phyloP scores from a whole-genome alignment of 352 stramenopile species.

The Phytophthora cactorum region DNA sequence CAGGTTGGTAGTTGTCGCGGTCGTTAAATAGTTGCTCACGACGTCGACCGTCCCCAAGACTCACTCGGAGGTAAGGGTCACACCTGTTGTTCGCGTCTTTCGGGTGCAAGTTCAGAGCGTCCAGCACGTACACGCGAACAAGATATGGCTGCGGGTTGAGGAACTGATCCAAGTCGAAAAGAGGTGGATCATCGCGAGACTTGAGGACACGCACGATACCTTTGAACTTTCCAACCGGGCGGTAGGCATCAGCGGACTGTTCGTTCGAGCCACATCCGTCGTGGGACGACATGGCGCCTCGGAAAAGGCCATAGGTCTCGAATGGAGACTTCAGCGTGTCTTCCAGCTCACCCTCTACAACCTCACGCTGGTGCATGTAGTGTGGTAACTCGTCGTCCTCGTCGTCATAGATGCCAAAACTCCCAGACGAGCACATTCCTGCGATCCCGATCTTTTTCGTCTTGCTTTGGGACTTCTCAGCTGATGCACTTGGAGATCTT shows the following conservation, averaged over 20 bases:
- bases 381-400: constrained; percentile 69
- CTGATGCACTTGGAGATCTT: constrained; percentile 10
- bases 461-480: constrained; percentile 16
- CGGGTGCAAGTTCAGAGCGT: constrained; percentile 79
- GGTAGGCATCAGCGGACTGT: constrained; percentile 43
- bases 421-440: constrained; percentile 32
- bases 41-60: constrained; percentile 76
- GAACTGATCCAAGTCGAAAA: constrained; percentile 81
- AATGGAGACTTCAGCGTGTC: constrained; percentile 79
- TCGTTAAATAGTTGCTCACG: constrained; percentile 81
- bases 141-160: constrained; percentile 81
- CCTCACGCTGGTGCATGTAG: constrained; percentile 70
- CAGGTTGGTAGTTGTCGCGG: constrained; percentile 72
- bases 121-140: constrained; percentile 88
- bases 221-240: constrained; percentile 88
- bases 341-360: constrained; percentile 66
- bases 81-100: constrained; percentile 86
- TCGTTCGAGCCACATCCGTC: constrained; percentile 42
- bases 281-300: constrained; percentile 50
- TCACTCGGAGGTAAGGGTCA: constrained; percentile 87
- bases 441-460: constrained; percentile 8
- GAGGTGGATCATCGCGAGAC: constrained; percentile 64
- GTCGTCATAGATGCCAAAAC: constrained; percentile 44
- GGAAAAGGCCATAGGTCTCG: constrained; percentile 80
- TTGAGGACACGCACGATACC: constrained; percentile 86